Evolutionary conservation across 2,329 filamentous ascomycete species (phyloP).

Genomic region (Aspergillus sp.): DNA sequence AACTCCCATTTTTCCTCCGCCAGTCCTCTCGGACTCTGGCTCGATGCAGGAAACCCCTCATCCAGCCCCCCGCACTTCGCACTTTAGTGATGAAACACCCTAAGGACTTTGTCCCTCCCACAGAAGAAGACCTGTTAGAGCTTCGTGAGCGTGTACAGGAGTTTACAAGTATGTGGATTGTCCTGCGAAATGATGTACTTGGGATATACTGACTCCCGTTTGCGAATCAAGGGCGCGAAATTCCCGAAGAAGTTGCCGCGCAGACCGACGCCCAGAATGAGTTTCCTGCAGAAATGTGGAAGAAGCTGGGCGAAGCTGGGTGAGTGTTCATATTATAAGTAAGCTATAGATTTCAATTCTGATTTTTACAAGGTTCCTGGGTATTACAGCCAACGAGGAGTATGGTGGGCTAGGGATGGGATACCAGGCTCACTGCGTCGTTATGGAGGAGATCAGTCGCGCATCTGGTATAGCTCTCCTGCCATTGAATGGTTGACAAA

Average conservation of each 20-base stretch:
- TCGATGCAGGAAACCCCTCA: conserved; percentile 29
- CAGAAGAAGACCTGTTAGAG: conserved; percentile 73
- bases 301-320: conserved; percentile 85
- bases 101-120: conserved; percentile 64
- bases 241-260: conserved; percentile 78
- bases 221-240: conserved; percentile 66
- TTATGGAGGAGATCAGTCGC: conserved; percentile 91
- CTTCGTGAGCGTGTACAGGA: conserved; percentile 83
- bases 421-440: conserved; percentile 93
- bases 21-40: conserved; percentile 33
- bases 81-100: conserved; percentile 69
- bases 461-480: conserved; percentile 63
- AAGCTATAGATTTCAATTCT: not conserved
- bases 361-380: conserved; percentile 63
- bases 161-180: conserved; percentile 62
- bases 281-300: conserved; percentile 91
- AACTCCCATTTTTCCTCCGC: conserved; percentile 37
- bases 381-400: conserved; percentile 89
- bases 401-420: conserved; percentile 89
- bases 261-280: conserved; percentile 81
- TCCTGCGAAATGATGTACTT: not conserved
- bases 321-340: conserved; percentile 21
- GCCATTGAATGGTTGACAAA: not conserved
- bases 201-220: not conserved
- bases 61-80: conserved; percentile 35